Base-by-base conservation (phyloP, 1,284 basidiomycete genomes). In the Fomitiporia mediterranea region DNA sequence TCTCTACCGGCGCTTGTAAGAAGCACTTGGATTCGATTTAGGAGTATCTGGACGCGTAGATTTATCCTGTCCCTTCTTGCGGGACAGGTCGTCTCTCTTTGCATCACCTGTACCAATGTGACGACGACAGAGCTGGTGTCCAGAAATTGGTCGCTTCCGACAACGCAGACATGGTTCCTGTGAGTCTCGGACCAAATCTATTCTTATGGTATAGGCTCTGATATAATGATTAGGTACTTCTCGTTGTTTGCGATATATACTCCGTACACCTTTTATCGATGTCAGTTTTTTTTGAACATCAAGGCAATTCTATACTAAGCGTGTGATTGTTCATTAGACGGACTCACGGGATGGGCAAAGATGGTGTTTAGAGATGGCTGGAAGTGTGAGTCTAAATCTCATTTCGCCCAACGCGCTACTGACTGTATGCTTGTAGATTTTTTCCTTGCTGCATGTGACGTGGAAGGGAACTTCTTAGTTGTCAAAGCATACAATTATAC, bases 401-500 rank as follows among this genome's bases (percentile, higher is more conserved):
- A 25, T 46, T 34, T n/a, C 1, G 3, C 27, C 6, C 17, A 27
- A 13, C 23, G 30, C n/a, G 21, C 6, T 28, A 46, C 0, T 46
- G 25, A 46, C 44, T 2, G 25, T 17, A 30, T 44, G 6, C 51
- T 19, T n/a, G 2, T 61, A 91, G 89, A 93, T 67, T 70, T 89
- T 60, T 75, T 92, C 55, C 74, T 94, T 21, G 89, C 86, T 17
- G 80, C 77, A 17, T 88, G 82, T 67, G 90, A 92, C 65, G 89
- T 93, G 38, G 89, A 91, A 67, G 91, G 83, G 32, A 93, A 94
- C 67, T 94, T 89, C 66, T 69, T 90, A 51, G 91, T 89, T 40
- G 82, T 94, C 56, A 89, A 89, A 68, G 90, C 91, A 8, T 94
- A 90, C 68, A 78, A 89, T 70, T 93, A 90, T 73, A 94, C 91